These are phyloP conservation scores for Aquilaria malaccensis DNA, from an alignment of 345 rosid genomes.

Conservation along the genomic window DNA sequence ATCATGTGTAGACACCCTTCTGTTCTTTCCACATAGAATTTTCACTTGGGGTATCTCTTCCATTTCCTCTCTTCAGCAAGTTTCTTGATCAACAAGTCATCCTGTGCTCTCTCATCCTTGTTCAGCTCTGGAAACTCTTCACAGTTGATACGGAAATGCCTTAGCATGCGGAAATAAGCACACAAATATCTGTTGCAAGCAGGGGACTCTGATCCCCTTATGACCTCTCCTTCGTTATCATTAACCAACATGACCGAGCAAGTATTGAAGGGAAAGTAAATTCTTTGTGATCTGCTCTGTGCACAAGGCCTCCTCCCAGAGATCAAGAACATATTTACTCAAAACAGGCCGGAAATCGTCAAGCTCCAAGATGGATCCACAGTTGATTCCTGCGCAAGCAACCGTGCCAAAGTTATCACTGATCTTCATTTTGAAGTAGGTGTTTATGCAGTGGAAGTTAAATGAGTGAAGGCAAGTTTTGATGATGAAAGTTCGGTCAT, in stretches of 20 bases:
- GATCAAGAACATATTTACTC: slow-evolving; percentile 16
- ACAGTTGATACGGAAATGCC: slow-evolving; percentile 33
- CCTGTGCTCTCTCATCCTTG: slow-evolving; percentile 26
- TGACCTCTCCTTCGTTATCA: slow-evolving; percentile 3
- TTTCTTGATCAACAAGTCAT: slow-evolving; percentile 29
- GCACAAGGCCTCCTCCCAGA: slow-evolving; percentile 29
- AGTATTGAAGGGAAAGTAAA: slow-evolving; percentile 45
- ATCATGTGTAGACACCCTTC: slow-evolving; percentile 36
- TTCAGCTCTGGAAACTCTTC: slow-evolving; percentile 21
- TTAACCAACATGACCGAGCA: slow-evolving; percentile 36
- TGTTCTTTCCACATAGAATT: slow-evolving; percentile 32
- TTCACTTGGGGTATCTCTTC: slow-evolving; percentile 32
- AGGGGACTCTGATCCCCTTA: slow-evolving; percentile 33
- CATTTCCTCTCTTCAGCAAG: slow-evolving; percentile 29
- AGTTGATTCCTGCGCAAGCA: slow-evolving; percentile 28
- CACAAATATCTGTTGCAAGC: slow-evolving; percentile 36
- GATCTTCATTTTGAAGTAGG: slow-evolving; percentile 21
- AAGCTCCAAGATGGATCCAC: slow-evolving; percentile 20
- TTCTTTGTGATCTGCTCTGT: slow-evolving; percentile 18
- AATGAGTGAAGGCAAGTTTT: slow-evolving; percentile 24
- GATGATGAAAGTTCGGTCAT: slow-evolving; percentile 12
- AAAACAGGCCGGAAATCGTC: slow-evolving; percentile 22
- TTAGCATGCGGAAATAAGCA: slow-evolving; percentile 24
- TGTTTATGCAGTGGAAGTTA: slow-evolving; percentile 30
- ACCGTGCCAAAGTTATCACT: not conserved